Evolutionary conservation across 768 basidiomycete species (phyloP).

Genomic region (Strobilomyces confusus): DNA sequence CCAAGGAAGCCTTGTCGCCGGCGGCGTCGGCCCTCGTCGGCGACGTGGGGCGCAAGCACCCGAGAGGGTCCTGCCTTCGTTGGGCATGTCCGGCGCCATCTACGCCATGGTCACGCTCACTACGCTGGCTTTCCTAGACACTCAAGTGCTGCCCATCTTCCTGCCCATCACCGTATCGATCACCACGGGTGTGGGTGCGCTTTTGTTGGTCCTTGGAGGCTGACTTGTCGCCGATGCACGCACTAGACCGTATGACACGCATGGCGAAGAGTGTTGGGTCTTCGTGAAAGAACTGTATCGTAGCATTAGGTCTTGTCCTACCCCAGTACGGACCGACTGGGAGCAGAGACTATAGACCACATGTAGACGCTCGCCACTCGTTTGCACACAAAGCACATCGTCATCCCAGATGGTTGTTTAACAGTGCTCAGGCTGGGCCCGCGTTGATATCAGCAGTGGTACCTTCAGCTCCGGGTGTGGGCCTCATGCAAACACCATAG

Average conservation of each 20-base stretch:
- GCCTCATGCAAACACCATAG: too few relatives aligned
- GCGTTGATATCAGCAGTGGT: too few relatives aligned
- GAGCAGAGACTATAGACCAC: neutral
- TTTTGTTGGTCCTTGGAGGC: conserved; percentile 67
- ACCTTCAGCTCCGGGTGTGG: too few relatives aligned
- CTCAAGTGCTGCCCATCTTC: conserved; percentile 72
- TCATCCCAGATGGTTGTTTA: too few relatives aligned
- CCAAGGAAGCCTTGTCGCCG: conserved; percentile 39
- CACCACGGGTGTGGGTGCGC: conserved; percentile 67
- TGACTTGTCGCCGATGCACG: conserved; percentile 35
- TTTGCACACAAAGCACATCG: too few relatives aligned
- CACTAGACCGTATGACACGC: conserved; percentile 34
- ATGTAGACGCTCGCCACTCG: neutral
- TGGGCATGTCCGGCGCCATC: conserved; percentile 86
- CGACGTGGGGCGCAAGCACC: conserved; percentile 28
- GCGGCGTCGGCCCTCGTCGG: conserved; percentile 26
- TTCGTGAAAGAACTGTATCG: conserved; percentile 17
- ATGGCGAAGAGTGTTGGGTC: conserved; percentile 56
- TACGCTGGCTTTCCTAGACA: conserved; percentile 77
- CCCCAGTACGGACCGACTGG: conserved; percentile 9
- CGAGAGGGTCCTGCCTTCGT: conserved; percentile 52
- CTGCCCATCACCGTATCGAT: conserved; percentile 79
- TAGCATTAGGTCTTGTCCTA: neutral
- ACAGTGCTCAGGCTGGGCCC: too few relatives aligned
- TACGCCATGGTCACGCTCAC: conserved; percentile 74